Evolutionary conservation across 176 grass and related monocot species (phyloP).

Genomic region (Bromus sterilis): DNA sequence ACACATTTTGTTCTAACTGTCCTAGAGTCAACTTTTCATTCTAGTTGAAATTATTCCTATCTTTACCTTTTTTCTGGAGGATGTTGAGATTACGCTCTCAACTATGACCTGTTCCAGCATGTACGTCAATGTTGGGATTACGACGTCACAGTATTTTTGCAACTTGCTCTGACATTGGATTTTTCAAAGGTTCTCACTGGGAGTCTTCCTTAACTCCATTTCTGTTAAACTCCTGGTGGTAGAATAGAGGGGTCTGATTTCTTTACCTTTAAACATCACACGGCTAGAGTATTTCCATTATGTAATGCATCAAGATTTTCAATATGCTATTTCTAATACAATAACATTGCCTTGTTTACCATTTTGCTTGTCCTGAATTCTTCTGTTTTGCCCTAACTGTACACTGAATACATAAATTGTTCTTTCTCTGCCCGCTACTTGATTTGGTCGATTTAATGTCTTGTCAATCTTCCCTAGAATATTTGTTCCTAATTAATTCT

Average conservation of each 20-base stretch:
- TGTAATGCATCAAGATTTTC: neutral
- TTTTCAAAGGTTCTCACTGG: neutral
- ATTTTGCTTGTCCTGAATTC: neutral
- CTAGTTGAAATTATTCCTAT: neutral
- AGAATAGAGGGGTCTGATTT: neutral
- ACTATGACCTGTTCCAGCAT: neutral
- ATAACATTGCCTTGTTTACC: neutral
- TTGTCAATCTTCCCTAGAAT: neutral
- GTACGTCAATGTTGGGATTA: neutral
- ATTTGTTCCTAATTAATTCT: neutral
- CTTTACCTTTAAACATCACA: neutral
- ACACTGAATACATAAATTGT: neutral
- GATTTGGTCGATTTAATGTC: neutral
- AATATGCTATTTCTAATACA: neutral
- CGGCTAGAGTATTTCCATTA: neutral
- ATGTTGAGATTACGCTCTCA: neutral
- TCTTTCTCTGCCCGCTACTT: neutral
- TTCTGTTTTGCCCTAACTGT: neutral
- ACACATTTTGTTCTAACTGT: neutral
- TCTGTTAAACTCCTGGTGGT: neutral
- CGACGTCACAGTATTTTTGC: too few species aligned
- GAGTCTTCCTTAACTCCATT: neutral
- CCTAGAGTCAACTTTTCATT: neutral
- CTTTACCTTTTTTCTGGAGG: neutral
- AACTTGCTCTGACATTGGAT: neutral